Conservation (phyloP, 2,329 filamentous ascomycete species). For the Cryphonectria radicalis region DNA sequence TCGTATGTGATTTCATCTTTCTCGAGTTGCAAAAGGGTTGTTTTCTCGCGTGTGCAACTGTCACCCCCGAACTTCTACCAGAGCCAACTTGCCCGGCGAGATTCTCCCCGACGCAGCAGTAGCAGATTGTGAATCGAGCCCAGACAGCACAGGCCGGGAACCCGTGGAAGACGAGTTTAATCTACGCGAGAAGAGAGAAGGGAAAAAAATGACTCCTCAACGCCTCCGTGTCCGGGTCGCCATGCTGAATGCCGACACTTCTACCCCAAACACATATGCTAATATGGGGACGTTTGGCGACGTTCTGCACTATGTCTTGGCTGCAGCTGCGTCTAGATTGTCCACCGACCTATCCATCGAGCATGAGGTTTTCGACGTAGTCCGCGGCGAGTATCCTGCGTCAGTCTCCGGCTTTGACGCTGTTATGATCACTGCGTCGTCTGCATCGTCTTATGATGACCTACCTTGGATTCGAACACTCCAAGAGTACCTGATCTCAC, state of each 20-base stretch:
- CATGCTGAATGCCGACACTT: slow-evolving; percentile 27
- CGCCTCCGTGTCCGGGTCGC: slow-evolving; percentile 15
- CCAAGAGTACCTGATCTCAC: slow-evolving; percentile 9
- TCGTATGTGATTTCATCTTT: not conserved
- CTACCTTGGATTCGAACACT: slow-evolving; percentile 15
- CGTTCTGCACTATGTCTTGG: slow-evolving; percentile 20
- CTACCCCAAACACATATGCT: slow-evolving; percentile 22
- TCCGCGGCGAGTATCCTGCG: slow-evolving; percentile 19
- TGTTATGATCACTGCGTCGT: slow-evolving; percentile 23
- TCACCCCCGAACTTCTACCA: not conserved
- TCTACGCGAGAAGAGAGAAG: not conserved
- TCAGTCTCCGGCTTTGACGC: slow-evolving; percentile 18
- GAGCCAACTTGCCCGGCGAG: not conserved
- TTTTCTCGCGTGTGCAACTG: not conserved
- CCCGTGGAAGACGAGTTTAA: not conserved
- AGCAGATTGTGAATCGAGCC: not conserved
- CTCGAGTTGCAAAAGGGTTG: not conserved
- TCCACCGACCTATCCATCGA: not conserved
- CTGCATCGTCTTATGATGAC: slow-evolving; percentile 21
- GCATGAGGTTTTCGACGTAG: slow-evolving; percentile 22
- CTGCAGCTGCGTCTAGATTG: slow-evolving; percentile 11
- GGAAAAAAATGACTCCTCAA: not conserved
- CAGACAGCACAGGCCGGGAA: not conserved
- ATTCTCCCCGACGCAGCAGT: not conserved
- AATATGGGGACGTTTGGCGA: slow-evolving; percentile 23